phyloP scores from a whole-genome alignment of 495 filamentous ascomycete species.

The Penicillium paradoxum region DNA sequence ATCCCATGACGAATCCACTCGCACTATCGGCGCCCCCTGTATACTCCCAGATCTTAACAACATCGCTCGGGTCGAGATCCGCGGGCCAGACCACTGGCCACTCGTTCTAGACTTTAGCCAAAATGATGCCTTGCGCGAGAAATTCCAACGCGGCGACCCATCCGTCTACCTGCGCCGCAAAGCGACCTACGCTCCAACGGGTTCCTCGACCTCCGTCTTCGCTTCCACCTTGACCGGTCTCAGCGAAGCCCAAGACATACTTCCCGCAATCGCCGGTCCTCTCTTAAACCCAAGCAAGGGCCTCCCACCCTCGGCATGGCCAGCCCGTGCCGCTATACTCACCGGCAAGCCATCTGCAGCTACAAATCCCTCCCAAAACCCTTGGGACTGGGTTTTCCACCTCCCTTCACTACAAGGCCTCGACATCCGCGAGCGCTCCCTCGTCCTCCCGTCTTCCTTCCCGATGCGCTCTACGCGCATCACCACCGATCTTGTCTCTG shows the following conservation, averaged over 20 bases:
- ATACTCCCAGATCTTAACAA: constrained; percentile 74
- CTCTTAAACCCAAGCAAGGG: constrained; percentile 28
- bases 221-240: constrained; percentile 59
- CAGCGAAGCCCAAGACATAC: constrained; percentile 38
- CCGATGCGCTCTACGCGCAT: constrained; percentile 22
- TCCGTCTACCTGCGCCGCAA: constrained; percentile 78
- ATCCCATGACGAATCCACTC: constrained; percentile 42
- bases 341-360: constrained; percentile 25
- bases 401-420: constrained; percentile 58
- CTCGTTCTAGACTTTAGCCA: constrained; percentile 71
- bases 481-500: constrained; percentile 33
- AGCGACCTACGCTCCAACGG: constrained; percentile 58
- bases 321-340: constrained; percentile 19
- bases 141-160: constrained; percentile 66
- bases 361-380: constrained; percentile 34
- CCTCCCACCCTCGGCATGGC: constrained; percentile 26
- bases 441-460: constrained; percentile 62
- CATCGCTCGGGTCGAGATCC: constrained; percentile 62
- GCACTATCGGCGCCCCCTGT: constrained; percentile 61
- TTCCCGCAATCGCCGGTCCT: constrained; percentile 23
- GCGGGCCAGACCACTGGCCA: constrained; percentile 75
- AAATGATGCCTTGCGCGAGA: constrained; percentile 56
- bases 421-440: constrained; percentile 68
- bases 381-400: constrained; percentile 75
- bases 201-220: constrained; percentile 59